Evolutionary conservation across 2,329 filamentous ascomycete species (phyloP), one percentile per base, ranked within the genome.

Genomic region (Exophiala sp.): DNA sequence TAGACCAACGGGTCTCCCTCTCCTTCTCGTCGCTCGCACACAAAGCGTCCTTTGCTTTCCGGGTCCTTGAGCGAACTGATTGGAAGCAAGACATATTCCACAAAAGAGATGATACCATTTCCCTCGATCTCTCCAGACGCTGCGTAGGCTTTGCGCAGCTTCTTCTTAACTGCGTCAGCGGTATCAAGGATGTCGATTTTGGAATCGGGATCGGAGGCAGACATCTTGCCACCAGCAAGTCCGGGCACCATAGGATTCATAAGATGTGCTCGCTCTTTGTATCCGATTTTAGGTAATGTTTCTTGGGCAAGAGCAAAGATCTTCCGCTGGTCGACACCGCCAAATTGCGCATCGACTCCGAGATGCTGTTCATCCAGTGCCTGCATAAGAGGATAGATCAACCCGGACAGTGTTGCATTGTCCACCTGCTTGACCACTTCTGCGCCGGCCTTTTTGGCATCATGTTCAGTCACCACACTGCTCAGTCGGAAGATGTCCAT

Each of bases 121-220:
- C 86, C 88, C 64, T 95, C 89, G 3, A 89, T 79, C 21, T 87
- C 78, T 65, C 84, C 84, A 32, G 91, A 91, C 12, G 83, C 82
- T 18, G 88, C 88, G 59, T 87, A 83, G 0, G 92, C 91, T 72
- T 96, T 96, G 67, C 85, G 85, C 49, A 95, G 78, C 78, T 96
- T 96, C 77, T 87, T 90, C 63, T 80, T 76, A 11, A 97, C 87
- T 1, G 75, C 73, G 0, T 95, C 89, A 0, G 87, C 76, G 0
- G 81, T 62, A 66, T 97, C 94, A 14, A 97, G 81, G n/a, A 97
- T 79, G 67, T 97, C 94, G 62, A 97, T 95, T 75, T 96, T 96
- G 67, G 84, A 89, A 71, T 91, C 86, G 64, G 75, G 72, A 63
- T 89, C 86, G 55, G 83, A 80, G 16, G 78, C 71, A 57, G 74